Evolutionary conservation across 2,329 filamentous ascomycete genomes (phyloP).

Genomic region (Scytalidium sp.): DNA sequence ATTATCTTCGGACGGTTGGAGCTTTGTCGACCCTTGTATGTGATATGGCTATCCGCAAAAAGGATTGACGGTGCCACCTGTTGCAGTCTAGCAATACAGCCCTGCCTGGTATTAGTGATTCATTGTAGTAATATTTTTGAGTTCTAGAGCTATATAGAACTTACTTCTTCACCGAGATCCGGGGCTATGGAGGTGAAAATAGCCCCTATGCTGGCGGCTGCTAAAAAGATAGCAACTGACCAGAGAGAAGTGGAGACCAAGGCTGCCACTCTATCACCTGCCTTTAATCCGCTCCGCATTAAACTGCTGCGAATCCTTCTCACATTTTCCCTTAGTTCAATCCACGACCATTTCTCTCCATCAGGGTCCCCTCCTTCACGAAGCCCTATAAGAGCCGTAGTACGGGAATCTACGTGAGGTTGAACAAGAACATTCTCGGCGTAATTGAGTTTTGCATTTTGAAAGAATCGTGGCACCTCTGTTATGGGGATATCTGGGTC

Average conservation of each 20-base stretch:
- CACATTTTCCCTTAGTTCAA: constrained; percentile 3
- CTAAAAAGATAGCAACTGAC: constrained; percentile 64
- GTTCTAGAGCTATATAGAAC: constrained; percentile 29
- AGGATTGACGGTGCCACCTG: constrained; percentile 5
- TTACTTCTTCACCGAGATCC: constrained; percentile 77
- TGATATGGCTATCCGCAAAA: constrained; percentile 7
- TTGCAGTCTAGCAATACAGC: constrained; percentile 4
- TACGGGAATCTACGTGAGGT: constrained; percentile 1
- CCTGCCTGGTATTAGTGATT: constrained; percentile 1
- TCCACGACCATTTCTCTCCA: constrained; percentile 6
- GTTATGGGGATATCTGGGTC: constrained; percentile 5
- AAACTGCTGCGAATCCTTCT: constrained; percentile 33
- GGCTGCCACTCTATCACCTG: constrained; percentile 70
- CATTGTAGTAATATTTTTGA: background rate
- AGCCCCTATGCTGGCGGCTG: constrained; percentile 64
- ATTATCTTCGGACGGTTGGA: constrained; percentile 3
- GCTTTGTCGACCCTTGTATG: constrained; percentile 5
- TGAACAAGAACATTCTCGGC: constrained; percentile 7
- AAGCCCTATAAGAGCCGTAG: constrained; percentile 4
- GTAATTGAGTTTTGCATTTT: constrained; percentile 5
- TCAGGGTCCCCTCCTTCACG: constrained; percentile 3
- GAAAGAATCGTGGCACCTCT: constrained; percentile 5
- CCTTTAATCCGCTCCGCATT: constrained; percentile 48
- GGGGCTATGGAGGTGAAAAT: constrained; percentile 73
- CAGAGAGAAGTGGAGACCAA: constrained; percentile 71